Evolutionary conservation across 768 basidiomycete species (phyloP), one percentile per base, ranked within the genome.

Genomic region (Psilocybe cyanescens): DNA sequence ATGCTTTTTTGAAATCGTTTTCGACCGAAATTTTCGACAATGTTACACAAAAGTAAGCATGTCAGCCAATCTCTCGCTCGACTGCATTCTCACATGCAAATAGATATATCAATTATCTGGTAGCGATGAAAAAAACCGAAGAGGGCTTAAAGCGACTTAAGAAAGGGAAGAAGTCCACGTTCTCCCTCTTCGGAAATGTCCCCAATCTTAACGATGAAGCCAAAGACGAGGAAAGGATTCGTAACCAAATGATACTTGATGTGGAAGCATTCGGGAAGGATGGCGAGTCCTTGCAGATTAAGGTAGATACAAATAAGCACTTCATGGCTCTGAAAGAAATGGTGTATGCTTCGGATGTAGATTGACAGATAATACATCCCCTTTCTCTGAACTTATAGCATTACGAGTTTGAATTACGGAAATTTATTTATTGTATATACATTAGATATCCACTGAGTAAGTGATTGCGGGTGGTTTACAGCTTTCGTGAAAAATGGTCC

Each of bases 61-160:
- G 49, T 14, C 45, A 33, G 17, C 12, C 44, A 33, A 14, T 30
- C 12, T 56, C 24, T 11, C 12, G 8, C 44, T 55, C 12, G 52
- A 4, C 11, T 53, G 3, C n/a, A 5, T 17, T 6, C 30, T n/a
- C 33, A 53, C 16, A 33, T 9, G 12, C n/a, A n/a, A 5, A n/a
- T 37, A 94, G 94, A 68, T 97, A 97, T 72, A 86, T 90, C 11
- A 82, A 83, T 58, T 90, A 93, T 69, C 80, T 99, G 24, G 81
- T 87, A 8, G 85, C 86, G 0, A 94, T 96, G 84, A 92, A 88
- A 73, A 97, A 97, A 79, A 94, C 94, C 7, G 95, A 98, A 65
- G 95, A 95, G 70, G 90, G 93, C 9, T 77, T 99, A 28, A 82
- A 90, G 41, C 84, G 92, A 39, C 81, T 97, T 67, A 95, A 95